Base-by-base conservation (phyloP, 129 eudicot genomes). In the Kitagawia praeruptora region DNA sequence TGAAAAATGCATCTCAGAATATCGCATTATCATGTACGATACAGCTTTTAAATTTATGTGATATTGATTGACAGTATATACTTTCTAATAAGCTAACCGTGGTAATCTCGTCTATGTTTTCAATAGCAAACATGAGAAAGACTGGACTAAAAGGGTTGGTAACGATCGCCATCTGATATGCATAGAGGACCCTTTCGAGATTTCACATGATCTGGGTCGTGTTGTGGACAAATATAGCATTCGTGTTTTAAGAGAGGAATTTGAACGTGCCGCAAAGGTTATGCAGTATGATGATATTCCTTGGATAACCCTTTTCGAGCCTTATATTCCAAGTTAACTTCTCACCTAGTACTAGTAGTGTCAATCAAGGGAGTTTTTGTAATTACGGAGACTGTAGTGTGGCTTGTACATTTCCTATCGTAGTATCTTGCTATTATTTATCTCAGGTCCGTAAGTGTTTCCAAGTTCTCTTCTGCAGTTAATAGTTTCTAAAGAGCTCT, bases 181-280 rank as follows among this genome's bases (percentile, higher is more conserved):
- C 91, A 94, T 94, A 41, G 98, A 94, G 87, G 98, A 94, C 73
- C 98, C 98, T 2, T 94, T 94, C 37, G 98, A 91, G 88, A 75
- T 80, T 47, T 76, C 96, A 31, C 98, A 94, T 74, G 98, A 94
- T 90, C 89, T 94, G 83, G 98, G 98, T 39, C 85, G 98, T 77
- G 98, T 94, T 56, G 98, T 94, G 75, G 98, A 94, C 83, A 94
- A 83, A 79, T 75, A 75, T 34, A 94, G 98, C 91, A 92, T 94
- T 4, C 84, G 96, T 77, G 98, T 94, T 25, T 76, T 94, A 31
- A 84, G 98, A 70, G 98, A 94, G 87, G 98, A 94, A 80, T 94
- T 94, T 28, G 98, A 94, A 77, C 96, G 98, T 0, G 98, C 98
- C 54, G 98, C 98, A 7, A 87, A 87, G 39, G 85, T 94, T 53